phyloP scores from a whole-genome alignment of 345 rosid species.

The Linum trigynum region DNA sequence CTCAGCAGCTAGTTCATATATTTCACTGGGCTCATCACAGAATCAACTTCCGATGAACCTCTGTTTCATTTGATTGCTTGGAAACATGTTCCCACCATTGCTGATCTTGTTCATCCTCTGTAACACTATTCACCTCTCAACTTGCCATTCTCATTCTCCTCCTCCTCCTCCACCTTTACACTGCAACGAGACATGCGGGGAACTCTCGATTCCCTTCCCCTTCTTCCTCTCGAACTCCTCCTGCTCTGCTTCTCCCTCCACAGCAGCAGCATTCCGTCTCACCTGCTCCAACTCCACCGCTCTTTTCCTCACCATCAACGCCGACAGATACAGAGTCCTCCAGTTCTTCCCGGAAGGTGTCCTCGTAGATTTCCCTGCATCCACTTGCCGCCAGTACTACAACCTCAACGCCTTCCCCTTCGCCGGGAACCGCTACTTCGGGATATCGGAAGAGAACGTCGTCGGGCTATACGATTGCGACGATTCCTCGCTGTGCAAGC shows the following conservation, averaged over 20 bases:
- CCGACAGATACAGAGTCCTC: slow-evolving; percentile 36
- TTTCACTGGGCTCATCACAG: no score
- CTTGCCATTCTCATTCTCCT: slow-evolving; percentile 14
- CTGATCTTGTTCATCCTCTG: no score
- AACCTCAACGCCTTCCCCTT: slow-evolving; percentile 51
- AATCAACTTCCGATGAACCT: no score
- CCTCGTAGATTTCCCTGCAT: slow-evolving; percentile 56
- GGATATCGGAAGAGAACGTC: slow-evolving; percentile 55
- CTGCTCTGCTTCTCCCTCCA: slow-evolving; percentile 22
- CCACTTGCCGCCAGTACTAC: slow-evolving; percentile 58
- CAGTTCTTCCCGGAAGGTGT: slow-evolving; percentile 66
- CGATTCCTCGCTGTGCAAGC: slow-evolving; percentile 73
- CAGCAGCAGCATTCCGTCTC: slow-evolving; percentile 33
- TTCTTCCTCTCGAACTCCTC: slow-evolving; percentile 50
- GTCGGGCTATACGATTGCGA: slow-evolving; percentile 75
- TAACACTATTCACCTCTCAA: no score
- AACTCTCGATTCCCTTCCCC: slow-evolving; percentile 48
- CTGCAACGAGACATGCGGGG: slow-evolving; percentile 51
- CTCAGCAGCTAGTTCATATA: no score
- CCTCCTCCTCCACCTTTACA: slow-evolving; percentile 28
- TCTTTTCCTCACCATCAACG: slow-evolving; percentile 43
- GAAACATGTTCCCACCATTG: slow-evolving; percentile 23
- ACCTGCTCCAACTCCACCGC: slow-evolving; percentile 55
- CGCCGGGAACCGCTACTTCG: slow-evolving; percentile 35
- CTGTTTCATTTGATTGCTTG: neutral